Conservation (phyloP, 2,329 filamentous ascomycete genomes). For the Sclerotinia nivalis region DNA sequence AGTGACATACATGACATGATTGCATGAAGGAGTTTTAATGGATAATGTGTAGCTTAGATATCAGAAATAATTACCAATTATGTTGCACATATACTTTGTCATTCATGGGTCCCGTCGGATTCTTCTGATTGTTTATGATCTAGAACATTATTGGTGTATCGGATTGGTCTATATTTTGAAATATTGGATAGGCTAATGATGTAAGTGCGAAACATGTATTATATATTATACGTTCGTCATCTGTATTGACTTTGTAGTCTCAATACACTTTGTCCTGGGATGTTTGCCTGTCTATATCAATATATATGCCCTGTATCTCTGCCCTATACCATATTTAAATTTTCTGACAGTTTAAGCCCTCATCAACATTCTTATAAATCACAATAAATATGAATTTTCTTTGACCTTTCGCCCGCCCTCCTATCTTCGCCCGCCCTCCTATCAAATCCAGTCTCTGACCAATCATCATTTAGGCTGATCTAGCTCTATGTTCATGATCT, state of each 20-base stretch:
- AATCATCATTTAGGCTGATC: not conserved
- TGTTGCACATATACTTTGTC: not conserved
- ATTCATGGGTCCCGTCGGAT: too few species aligned
- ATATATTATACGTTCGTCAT: not conserved
- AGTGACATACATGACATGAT: slow-evolving; percentile 15
- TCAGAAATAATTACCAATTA: slow-evolving; percentile 3
- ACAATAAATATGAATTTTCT: not conserved
- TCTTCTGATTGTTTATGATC: too few species aligned
- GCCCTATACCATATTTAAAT: not conserved
- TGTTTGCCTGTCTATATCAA: not conserved
- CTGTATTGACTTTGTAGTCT: not conserved
- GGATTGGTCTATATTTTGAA: not conserved
- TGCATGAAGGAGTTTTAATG: slow-evolving; percentile 18
- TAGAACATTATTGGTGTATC: too few species aligned
- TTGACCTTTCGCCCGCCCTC: not conserved
- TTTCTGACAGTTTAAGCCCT: not conserved
- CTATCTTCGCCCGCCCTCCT: not conserved
- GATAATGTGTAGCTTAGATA: slow-evolving; percentile 19
- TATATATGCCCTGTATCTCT: not conserved
- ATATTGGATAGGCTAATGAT: not conserved
- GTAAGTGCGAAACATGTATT: not conserved
- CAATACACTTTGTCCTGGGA: not conserved
- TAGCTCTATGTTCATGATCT: not conserved
- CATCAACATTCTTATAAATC: not conserved
- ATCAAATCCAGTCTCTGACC: not conserved